Base-by-base conservation (phyloP, 1,284 basidiomycete genomes). In the Fomitopsis schrenkii region DNA sequence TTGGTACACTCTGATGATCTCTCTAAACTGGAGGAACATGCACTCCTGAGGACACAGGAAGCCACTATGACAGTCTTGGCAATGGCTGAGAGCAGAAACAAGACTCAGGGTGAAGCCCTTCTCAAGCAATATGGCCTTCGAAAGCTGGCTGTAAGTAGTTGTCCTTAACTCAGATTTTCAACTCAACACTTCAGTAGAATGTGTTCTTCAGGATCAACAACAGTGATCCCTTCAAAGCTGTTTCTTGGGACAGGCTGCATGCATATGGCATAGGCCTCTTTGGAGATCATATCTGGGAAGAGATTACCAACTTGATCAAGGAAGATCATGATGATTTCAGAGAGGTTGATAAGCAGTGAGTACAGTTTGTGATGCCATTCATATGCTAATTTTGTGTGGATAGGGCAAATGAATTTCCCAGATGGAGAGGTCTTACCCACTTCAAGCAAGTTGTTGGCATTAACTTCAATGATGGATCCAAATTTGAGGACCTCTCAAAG, bases 201-300 rank as follows among this genome's bases (percentile, higher is more conserved):
- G n/a, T n/a, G n/a, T n/a, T n/a, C n/a, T n/a, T n/a, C n/a, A n/a
- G n/a, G 36, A n/a, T 53, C 14, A 6, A n/a, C 4, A 15, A 53
- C 33, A 53, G 17, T n/a, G 33, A 53, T 19, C 33, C 36, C 12
- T 36, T 36, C 33, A 53, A 38, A 22, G 50, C 50, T 35, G 26
- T 57, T 5, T n/a, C 14, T n/a, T 57, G 44, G 44, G 55, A 57
- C 44, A 42, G 26, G 42, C 42, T 57, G 19, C 55, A 57, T 57
- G 33, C 42, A 45, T 35, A 33, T 42, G 55, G 14, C n/a, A 6
- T 33, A 7, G 55, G 55, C n/a, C 28, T 57, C 10, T 46, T 42
- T 42, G 55, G 55, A 30, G 41, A 57, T 57, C 55, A 57, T 36
- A 28, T 57, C 26, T 57, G 55, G 55, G n/a, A 26, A 46, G 55